Evolutionary conservation across 345 rosid species (phyloP).

Genomic region (Erysimum cheiranthoides): DNA sequence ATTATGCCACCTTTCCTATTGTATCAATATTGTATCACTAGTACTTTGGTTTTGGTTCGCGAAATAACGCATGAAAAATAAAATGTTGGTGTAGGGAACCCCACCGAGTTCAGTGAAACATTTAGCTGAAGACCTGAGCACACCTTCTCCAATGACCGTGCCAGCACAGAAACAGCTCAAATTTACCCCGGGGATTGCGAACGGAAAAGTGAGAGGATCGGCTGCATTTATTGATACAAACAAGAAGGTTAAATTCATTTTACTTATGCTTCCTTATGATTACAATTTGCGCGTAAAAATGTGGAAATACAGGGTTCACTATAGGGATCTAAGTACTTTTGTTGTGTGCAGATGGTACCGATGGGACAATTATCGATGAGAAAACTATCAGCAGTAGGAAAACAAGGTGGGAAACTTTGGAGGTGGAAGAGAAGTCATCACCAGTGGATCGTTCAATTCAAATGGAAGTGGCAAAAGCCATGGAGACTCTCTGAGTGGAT

Average conservation of each 20-base stretch:
- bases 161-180: slow-evolving; percentile 95
- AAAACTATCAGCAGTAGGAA: slow-evolving; percentile 67
- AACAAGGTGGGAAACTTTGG: slow-evolving; percentile 87
- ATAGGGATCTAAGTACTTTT: not conserved
- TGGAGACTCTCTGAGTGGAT: slow-evolving; percentile 98
- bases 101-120: slow-evolving; percentile 70
- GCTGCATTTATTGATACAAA: slow-evolving; percentile 72
- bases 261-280: slow-evolving; percentile 12
- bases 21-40: not conserved
- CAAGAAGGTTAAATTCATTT: slow-evolving; percentile 61
- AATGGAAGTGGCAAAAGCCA: slow-evolving; percentile 99
- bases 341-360: slow-evolving; percentile 79
- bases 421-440: slow-evolving; percentile 99
- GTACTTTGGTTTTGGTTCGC: not conserved
- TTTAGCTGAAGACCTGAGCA: slow-evolving; percentile 60
- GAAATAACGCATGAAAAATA: not conserved
- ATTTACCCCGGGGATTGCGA: slow-evolving; percentile 86
- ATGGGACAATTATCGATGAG: slow-evolving; percentile 77
- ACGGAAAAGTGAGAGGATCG: slow-evolving; percentile 62
- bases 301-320: slow-evolving; percentile 1
- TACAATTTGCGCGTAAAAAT: not conserved
- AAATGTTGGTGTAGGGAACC: slow-evolving; percentile 55
- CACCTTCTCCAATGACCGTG: slow-evolving; percentile 74
- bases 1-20: slow-evolving; percentile 3
- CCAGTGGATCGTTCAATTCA: slow-evolving; percentile 95